These are phyloP conservation scores for Jacaranda copaia DNA, from an alignment of 257 asterid genomes.

Conservation along the genomic window DNA sequence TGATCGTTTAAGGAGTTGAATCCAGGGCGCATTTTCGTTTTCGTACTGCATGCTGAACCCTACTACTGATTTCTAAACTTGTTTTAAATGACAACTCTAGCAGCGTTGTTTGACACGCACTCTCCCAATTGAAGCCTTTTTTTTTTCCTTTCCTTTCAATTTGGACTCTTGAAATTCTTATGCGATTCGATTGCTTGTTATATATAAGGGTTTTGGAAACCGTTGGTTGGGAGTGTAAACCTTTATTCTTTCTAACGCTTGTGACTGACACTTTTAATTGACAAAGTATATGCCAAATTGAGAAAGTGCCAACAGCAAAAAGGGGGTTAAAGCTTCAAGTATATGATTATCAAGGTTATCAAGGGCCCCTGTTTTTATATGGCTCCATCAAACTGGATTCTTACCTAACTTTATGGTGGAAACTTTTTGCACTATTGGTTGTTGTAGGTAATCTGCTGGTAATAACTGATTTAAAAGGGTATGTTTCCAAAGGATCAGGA, in stretches of 20 bases:
- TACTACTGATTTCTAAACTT: not conserved
- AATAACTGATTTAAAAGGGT: not conserved
- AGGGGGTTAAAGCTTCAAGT: not conserved
- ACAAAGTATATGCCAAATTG: not conserved
- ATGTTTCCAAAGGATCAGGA: not conserved
- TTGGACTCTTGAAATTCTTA: not conserved
- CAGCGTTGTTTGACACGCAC: not conserved
- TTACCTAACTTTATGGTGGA: not conserved
- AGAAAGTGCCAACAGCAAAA: not conserved
- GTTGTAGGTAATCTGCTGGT: conserved; percentile 10
- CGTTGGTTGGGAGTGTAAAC: not conserved
- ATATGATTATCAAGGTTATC: conserved; percentile 12
- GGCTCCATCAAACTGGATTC: conserved; percentile 11
- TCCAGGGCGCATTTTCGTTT: not conserved
- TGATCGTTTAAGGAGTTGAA: conserved; percentile 21
- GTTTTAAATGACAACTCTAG: conserved; percentile 2
- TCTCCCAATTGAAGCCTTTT: conserved; percentile 15
- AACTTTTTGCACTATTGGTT: not conserved
- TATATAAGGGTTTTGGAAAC: conserved; percentile 17
- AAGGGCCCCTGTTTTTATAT: not conserved
- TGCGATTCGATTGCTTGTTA: not conserved
- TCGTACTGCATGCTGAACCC: conserved; percentile 18
- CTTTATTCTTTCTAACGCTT: not conserved
- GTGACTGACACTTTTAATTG: not conserved
- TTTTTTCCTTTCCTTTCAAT: too few species aligned